Percentiles rank a stretch among this genome's conserved stretches.
phyloP scores from a whole-genome alignment of 73 alveolate genomes.

The Vitrella brassicaformis region DNA sequence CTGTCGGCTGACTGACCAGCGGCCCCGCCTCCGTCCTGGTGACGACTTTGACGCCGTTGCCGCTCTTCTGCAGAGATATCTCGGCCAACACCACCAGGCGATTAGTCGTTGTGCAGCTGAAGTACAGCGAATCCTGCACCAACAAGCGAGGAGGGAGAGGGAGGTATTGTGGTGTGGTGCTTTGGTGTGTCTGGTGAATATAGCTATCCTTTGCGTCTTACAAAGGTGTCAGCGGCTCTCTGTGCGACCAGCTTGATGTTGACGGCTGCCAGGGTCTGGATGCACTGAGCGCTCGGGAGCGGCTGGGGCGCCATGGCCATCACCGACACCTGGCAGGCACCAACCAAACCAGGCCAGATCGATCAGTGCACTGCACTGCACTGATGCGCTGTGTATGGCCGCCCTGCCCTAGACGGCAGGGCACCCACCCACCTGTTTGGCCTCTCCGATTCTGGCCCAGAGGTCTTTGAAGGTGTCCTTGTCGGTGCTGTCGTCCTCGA shows the following conservation, averaged over 20 bases:
- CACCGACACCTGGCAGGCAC: not conserved
- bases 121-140: not conserved
- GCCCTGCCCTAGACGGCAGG: not conserved
- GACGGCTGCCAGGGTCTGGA: not conserved
- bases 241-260: not conserved
- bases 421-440: not conserved
- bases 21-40: not conserved
- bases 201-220: not conserved
- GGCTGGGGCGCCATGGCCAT: not conserved
- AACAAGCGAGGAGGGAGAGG: not conserved
- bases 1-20: no score
- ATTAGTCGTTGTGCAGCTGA: not conserved
- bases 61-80: not conserved
- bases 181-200: not conserved
- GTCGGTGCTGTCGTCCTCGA: not conserved
- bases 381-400: not conserved
- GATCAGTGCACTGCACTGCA: not conserved
- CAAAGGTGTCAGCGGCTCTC: not conserved
- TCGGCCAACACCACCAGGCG: not conserved
- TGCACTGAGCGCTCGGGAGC: not conserved
- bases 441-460: not conserved
- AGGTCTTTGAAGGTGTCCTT: not conserved
- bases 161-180: not conserved
- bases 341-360: not conserved
- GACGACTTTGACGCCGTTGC: not conserved